Percentiles rank a stretch among this genome's conserved stretches.
Evolutionary conservation across 208 protist species (phyloP).

Genomic region (Lotmaria passim): DNA sequence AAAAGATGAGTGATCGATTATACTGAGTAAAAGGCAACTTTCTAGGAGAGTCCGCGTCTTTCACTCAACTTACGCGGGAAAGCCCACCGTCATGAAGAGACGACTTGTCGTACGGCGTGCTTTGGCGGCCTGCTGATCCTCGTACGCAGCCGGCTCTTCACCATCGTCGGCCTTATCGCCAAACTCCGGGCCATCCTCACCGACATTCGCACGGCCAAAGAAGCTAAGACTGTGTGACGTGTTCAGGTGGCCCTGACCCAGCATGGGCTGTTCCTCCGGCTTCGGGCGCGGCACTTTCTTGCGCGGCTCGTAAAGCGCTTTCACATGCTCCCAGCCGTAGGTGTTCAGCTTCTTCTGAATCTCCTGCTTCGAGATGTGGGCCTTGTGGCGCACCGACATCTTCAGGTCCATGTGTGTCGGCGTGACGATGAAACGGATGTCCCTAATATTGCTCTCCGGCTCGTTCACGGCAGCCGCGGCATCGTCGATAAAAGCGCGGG

Average conservation of each 20-base stretch:
- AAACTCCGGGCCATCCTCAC: conserved; percentile 56
- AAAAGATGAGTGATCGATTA: too few relatives aligned
- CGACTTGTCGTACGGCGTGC: conserved; percentile 30
- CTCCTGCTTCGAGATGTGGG: conserved; percentile 39
- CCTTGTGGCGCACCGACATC: conserved; percentile 64
- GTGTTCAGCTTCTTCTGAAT: conserved; percentile 57
- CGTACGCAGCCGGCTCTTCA: conserved; percentile 55
- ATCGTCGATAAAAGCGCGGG: conserved; percentile 52
- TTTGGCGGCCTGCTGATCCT: conserved; percentile 44
- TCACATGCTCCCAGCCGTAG: conserved; percentile 45
- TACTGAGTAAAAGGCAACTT: too few relatives aligned
- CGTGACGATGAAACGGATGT: conserved; percentile 66
- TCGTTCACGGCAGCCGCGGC: conserved; percentile 52
- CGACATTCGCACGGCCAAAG: conserved; percentile 56
- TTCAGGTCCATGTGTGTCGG: conserved; percentile 51
- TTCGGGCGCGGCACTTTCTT: conserved; percentile 39
- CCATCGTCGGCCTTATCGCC: conserved; percentile 50
- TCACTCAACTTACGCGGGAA: conserved; percentile 33
- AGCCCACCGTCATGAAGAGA: conserved; percentile 32
- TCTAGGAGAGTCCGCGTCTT: too few relatives aligned
- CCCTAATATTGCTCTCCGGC: conserved; percentile 51
- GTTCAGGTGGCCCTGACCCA: conserved; percentile 18
- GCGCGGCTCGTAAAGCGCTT: conserved; percentile 62
- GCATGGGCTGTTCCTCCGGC: conserved; percentile 26
- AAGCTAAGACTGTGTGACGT: conserved; percentile 52